These are phyloP conservation scores for Coemansia sp. DNA, from an alignment of 192 early-diverging fungal species.

Conservation along the genomic window DNA sequence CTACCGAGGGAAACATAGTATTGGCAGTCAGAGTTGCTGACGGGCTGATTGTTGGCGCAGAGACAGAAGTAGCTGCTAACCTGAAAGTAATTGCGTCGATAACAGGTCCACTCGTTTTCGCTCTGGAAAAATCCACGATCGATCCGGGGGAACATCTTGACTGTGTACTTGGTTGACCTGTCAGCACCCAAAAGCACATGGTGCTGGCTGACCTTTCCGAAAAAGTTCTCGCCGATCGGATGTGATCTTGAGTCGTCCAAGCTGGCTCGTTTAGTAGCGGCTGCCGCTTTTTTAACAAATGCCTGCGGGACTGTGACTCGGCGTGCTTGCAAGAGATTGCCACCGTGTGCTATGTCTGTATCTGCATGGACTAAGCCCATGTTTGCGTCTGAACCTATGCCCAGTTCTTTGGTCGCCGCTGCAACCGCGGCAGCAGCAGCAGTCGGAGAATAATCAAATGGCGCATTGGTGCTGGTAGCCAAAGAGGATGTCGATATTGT, in stretches of 20 bases:
- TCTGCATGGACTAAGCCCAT: not conserved
- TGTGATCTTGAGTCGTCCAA: slow-evolving; percentile 9
- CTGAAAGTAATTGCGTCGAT: slow-evolving; percentile 94
- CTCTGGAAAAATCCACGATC: slow-evolving; percentile 93
- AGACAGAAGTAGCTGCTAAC: slow-evolving; percentile 56
- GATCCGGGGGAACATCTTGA: slow-evolving; percentile 73
- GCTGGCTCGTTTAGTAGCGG: slow-evolving; percentile 28
- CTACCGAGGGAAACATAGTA: not conserved
- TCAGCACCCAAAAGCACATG: slow-evolving; percentile 68
- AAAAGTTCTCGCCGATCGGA: slow-evolving; percentile 59
- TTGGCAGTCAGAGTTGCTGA: not conserved
- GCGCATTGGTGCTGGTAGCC: not conserved
- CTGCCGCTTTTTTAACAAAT: not conserved
- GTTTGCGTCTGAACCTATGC: not conserved
- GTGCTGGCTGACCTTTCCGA: slow-evolving; percentile 66
- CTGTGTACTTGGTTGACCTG: slow-evolving; percentile 57
- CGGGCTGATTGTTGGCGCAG: slow-evolving; percentile 36
- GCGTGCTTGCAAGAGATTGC: slow-evolving; percentile 24
- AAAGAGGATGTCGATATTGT: not conserved
- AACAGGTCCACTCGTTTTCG: slow-evolving; percentile 89
- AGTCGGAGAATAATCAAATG: not conserved
- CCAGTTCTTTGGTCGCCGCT: not conserved
- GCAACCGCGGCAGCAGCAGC: not conserved
- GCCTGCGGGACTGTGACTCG: slow-evolving; percentile 47
- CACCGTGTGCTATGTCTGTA: not conserved